Base-by-base conservation (phyloP, 345 rosid species). In the Heritiera littoralis region DNA sequence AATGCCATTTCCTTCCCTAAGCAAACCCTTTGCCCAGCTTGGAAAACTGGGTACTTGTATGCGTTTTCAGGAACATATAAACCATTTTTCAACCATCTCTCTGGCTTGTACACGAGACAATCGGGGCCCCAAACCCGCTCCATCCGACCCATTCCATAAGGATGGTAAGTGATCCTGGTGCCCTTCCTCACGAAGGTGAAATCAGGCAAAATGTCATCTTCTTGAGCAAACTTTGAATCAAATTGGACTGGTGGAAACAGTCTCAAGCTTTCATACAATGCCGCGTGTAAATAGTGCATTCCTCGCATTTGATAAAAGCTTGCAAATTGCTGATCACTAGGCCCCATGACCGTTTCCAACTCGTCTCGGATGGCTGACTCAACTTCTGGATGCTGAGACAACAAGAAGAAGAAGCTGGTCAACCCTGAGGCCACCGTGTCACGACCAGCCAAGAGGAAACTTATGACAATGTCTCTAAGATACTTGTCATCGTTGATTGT, bases 231-330 rank as follows among this genome's bases (percentile, higher is more conserved):
- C 81, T 93, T 92, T 7, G 97, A 92, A 49, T 92, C 97, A 51
- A 90, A 90, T 72, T 92, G 98, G 48, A 93, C 90, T 1, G 98
- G 98, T 0, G 98, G 98, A 74, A 49, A 88, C 11, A 92, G 76
- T 66, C 98, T 87, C 88, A 93, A 49, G 76, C 90, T 85, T 66
- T 92, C 98, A 32, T 88, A 64, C 3, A 92, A 67, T 0, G 90
- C 85, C 38, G 97, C 92, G 51, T 88, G 89, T 70, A 92, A 80
- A 80, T 89, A 93, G 30, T 88, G 85, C 94, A 93, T 87, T 3
- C 85, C 66, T 17, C 85, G 56, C 74, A 89, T 80, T 55, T 89
- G 81, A n/a, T 85, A 84, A 49, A 72, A 84, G 20, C 75, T 74
- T 1, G 86, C 83, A 0, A 75, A 64, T 17, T 35, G 38, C 3